These are phyloP conservation scores for Dactylellina haptotyla DNA, from an alignment of 2,329 filamentous ascomycete genomes.

Conservation along the genomic window DNA sequence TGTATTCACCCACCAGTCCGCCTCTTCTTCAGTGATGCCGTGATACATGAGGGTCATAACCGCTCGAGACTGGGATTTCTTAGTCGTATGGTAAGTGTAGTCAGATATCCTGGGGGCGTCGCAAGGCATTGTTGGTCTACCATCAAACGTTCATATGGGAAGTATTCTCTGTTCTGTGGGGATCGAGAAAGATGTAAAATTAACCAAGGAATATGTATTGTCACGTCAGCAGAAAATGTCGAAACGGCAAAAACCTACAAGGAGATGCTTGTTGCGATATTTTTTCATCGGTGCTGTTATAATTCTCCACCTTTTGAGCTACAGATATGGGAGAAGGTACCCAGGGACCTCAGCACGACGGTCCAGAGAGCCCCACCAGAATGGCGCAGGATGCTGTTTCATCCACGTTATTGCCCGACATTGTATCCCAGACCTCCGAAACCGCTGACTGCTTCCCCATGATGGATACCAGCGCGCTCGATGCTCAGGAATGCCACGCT, in stretches of 20 bases:
- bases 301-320: not conserved
- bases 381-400: not conserved
- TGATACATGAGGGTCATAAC: too few relatives aligned
- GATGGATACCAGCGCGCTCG: not conserved
- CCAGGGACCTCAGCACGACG: not conserved
- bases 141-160: too few relatives aligned
- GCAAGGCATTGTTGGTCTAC: too few relatives aligned
- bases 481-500: not conserved
- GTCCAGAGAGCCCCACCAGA: not conserved
- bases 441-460: not conserved
- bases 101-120: too few relatives aligned
- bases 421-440: not conserved
- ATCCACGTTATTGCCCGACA: not conserved
- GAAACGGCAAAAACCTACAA: not conserved
- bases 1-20: too few relatives aligned
- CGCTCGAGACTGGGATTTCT: too few relatives aligned
- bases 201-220: not conserved
- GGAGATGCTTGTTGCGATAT: constrained; percentile 17
- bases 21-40: too few relatives aligned
- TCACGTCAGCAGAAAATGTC: not conserved
- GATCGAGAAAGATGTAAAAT: constrained; percentile 3
- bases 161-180: too few relatives aligned
- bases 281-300: too few relatives aligned
- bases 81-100: too few relatives aligned
- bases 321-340: not conserved